Base-by-base conservation (phyloP, 2,329 filamentous ascomycete genomes). In the Cladosporium sp. region DNA sequence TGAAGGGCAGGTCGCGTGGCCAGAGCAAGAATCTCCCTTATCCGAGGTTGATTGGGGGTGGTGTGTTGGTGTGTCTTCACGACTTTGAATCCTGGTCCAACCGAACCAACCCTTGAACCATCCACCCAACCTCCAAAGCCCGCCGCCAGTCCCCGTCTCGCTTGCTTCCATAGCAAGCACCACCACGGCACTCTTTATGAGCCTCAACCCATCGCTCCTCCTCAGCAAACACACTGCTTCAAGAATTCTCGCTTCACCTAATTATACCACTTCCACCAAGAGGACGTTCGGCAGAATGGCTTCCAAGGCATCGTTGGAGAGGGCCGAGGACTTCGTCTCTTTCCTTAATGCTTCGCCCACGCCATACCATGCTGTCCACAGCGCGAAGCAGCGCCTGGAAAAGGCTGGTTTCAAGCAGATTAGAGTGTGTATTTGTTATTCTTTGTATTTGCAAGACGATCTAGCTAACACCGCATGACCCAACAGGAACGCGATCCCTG, bases 321-420 rank as follows among this genome's bases (percentile, higher is more conserved):
- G 65, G 50, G 88, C 88, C 49, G 74, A 86, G 71, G 88, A 94
- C 75, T 95, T 96, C 69, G 73, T 95, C 65, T 85, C 88, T 71
- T 96, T 95, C 73, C 85, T 96, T 68, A 95, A 96, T 71, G 87
- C 85, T 56, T 96, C 91, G 52, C 93, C 93, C 11, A 95, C 91
- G 47, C 92, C 93, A 51, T 98, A 95, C 73, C 93, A 98, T 75
- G 92, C 91, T 54, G 91, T 96, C 52, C 83, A 84, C 50, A 86
- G 85, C 42, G 82, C 90, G 57, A 85, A 85, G 61, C 72, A 83
- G 56, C 84, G 86, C 49, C 80, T 98, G 47, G 80, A 86, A 59
- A 81, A 85, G 60, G 91, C 88, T 43, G 91, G 92, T 52, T 98
- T 97, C 77, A 78, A 81, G 62, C 82, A 86, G 61, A 88, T 98